phyloP scores from a whole-genome alignment of 306 rosid species.

The Begonia peltatifolia region DNA sequence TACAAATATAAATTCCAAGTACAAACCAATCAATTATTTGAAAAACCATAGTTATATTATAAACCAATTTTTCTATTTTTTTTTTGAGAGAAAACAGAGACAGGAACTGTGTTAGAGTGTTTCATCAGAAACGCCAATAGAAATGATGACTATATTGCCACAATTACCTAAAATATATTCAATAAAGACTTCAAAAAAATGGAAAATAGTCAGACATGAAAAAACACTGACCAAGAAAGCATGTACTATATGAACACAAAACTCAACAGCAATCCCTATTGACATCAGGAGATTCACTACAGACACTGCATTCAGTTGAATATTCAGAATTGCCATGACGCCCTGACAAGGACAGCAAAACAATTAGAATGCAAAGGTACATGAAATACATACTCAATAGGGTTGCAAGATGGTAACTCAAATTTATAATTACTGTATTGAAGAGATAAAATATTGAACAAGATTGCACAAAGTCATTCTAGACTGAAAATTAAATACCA shows the following conservation, averaged over 20 bases:
- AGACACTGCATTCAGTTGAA: constrained; percentile 92
- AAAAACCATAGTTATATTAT: too few relatives aligned
- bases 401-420: neutral
- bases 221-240: constrained; percentile 72
- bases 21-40: too few relatives aligned
- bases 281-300: constrained; percentile 92
- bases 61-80: too few relatives aligned
- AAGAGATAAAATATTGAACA: neutral
- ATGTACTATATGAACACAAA: constrained; percentile 84
- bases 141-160: too few relatives aligned
- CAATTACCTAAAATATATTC: constrained; percentile 1
- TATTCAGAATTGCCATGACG: constrained; percentile 79
- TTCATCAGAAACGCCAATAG: too few relatives aligned
- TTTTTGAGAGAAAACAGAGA: too few relatives aligned
- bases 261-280: constrained; percentile 89
- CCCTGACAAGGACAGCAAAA: constrained; percentile 52
- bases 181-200: constrained; percentile 10
- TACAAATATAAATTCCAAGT: too few relatives aligned
- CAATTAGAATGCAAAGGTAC: neutral
- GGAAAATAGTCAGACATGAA: neutral
- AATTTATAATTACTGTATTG: neutral
- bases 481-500: constrained; percentile 38
- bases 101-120: too few relatives aligned
- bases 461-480: neutral
- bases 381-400: neutral